Conservation (phyloP, 768 basidiomycete species). For the Megacollybia marginata region DNA sequence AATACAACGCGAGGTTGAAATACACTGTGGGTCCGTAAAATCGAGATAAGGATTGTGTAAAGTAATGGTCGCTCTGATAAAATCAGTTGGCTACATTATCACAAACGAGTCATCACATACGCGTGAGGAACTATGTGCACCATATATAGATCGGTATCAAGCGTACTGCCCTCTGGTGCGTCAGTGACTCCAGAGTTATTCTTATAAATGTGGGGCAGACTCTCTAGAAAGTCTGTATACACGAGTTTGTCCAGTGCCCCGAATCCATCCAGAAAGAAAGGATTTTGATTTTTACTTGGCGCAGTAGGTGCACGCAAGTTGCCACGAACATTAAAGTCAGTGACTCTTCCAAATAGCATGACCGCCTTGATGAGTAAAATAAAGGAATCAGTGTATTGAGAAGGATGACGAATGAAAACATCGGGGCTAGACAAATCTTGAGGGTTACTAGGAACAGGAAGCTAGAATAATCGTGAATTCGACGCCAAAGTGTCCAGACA, state of each 20-base stretch:
- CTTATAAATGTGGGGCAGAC: constrained; percentile 60
- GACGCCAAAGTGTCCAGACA: neutral
- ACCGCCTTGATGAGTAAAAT: constrained; percentile 74
- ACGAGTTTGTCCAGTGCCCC: constrained; percentile 64
- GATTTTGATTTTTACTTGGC: constrained; percentile 67
- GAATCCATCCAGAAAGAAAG: constrained; percentile 62
- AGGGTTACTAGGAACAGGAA: constrained; percentile 61
- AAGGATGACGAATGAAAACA: constrained; percentile 63
- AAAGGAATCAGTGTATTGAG: constrained; percentile 77
- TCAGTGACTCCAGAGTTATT: constrained; percentile 58
- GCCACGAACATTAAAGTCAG: constrained; percentile 76
- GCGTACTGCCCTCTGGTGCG: constrained; percentile 43
- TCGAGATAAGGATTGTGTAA: constrained; percentile 81
- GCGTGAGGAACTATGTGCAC: constrained; percentile 83
- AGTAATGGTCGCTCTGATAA: constrained; percentile 72
- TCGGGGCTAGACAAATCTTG: constrained; percentile 60
- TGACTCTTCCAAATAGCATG: constrained; percentile 81
- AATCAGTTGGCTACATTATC: constrained; percentile 8
- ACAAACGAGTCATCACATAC: constrained; percentile 34
- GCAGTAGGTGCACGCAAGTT: constrained; percentile 61
- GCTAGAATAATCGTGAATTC: constrained; percentile 28
- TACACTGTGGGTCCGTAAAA: constrained; percentile 54
- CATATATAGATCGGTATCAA: constrained; percentile 84
- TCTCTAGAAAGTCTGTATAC: constrained; percentile 58
- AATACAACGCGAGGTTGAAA: constrained; percentile 68